phyloP scores from a whole-genome alignment of 805 yeast genomes.

The Lipomyces sp. region DNA sequence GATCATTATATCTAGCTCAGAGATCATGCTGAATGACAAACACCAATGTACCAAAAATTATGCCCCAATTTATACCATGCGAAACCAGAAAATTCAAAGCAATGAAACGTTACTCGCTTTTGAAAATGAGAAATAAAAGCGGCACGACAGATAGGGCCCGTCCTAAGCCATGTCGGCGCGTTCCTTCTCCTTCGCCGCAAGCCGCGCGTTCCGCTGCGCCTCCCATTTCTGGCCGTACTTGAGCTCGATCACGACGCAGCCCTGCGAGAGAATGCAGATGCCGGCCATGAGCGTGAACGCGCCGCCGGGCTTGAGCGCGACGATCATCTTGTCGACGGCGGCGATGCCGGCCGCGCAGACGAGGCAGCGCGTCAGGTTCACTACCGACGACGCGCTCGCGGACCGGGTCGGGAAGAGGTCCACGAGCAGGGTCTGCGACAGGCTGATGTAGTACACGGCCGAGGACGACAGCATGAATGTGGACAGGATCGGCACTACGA shows the following conservation, averaged over 20 bases:
- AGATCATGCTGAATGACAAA: no score
- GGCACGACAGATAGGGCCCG: no score
- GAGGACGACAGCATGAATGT: constrained; percentile 3
- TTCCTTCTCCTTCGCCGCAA: no score
- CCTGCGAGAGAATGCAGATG: not conserved
- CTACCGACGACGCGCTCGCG: constrained; percentile 69
- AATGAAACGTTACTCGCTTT: no score
- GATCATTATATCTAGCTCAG: no score
- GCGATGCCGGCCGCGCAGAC: constrained; percentile 69
- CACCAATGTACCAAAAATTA: no score
- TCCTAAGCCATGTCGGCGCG: no score
- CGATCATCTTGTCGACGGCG: constrained; percentile 60
- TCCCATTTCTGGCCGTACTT: not conserved
- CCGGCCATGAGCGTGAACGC: constrained; percentile 66
- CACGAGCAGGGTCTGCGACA: constrained; percentile 62
- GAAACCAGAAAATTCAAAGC: no score
- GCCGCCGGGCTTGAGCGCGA: constrained; percentile 64
- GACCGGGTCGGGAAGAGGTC: constrained; percentile 68
- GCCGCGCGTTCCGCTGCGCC: no score
- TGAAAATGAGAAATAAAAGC: no score
- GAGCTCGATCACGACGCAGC: not conserved
- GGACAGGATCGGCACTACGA: constrained; percentile 19
- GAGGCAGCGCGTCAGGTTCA: constrained; percentile 69
- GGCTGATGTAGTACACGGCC: constrained; percentile 21
- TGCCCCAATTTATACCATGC: no score